These are phyloP conservation scores for Magnusiomyces starmeri DNA, from an alignment of 1,139 yeast genomes.

Conservation along the genomic window DNA sequence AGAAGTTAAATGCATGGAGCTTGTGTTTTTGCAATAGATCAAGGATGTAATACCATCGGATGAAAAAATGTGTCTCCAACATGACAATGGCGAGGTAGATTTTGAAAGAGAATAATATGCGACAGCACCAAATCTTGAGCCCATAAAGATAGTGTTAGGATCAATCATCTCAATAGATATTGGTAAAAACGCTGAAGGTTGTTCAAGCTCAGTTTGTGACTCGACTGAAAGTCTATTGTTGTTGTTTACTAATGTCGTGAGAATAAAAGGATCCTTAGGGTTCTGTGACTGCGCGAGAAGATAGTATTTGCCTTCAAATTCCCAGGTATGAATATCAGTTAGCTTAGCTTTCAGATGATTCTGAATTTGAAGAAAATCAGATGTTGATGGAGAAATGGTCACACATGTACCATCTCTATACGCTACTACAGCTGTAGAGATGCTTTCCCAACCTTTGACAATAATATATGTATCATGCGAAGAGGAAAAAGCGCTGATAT, in stretches of 20 bases:
- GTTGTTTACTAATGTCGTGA: conserved; percentile 34
- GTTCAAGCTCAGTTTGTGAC: conserved; percentile 12
- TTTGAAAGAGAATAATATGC: conserved; percentile 42
- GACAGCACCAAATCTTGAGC: conserved; percentile 65
- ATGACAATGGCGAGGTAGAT: conserved; percentile 25
- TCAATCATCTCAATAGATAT: conserved; percentile 47
- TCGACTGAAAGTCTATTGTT: conserved; percentile 2
- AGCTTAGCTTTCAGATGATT: conserved; percentile 38
- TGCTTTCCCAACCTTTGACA: conserved; percentile 41
- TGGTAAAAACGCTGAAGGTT: conserved; percentile 45
- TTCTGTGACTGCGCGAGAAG: conserved; percentile 58
- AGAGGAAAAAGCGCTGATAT: conserved; percentile 36
- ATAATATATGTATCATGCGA: conserved; percentile 44
- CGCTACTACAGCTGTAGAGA: conserved; percentile 42
- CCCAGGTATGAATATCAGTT: conserved; percentile 44
- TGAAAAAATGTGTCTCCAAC: conserved; percentile 40
- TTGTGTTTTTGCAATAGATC: conserved; percentile 10
- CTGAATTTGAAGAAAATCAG: conserved; percentile 18
- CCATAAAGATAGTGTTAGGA: conserved; percentile 44
- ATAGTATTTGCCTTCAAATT: conserved; percentile 29
- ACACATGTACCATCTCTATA: conserved; percentile 49
- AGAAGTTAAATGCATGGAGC: conserved; percentile 25
- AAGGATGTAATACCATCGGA: conserved; percentile 16
- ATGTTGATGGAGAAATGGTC: conserved; percentile 37
- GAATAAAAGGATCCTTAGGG: conserved; percentile 49